phyloP scores from a whole-genome alignment of 345 rosid species.

The Eucalyptus victrix region DNA sequence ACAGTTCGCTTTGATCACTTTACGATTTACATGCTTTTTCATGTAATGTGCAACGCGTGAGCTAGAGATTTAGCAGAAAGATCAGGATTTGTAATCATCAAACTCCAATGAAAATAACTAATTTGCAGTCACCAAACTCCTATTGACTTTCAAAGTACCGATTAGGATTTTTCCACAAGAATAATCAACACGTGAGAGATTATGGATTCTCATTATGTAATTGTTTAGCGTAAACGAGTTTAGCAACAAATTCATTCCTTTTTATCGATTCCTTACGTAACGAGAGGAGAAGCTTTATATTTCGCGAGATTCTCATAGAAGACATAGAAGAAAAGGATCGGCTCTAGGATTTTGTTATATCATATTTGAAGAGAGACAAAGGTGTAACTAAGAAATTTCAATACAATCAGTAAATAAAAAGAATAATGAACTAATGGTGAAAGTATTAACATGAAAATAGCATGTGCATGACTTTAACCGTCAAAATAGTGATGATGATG shows the following conservation, averaged over 20 bases:
- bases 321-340: not conserved
- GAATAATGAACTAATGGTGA: not conserved
- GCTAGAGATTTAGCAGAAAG: not conserved
- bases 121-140: fast-evolving
- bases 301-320: not conserved
- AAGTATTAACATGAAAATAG: not conserved
- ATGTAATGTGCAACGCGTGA: not conserved
- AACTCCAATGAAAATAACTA: not conserved
- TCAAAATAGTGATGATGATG: not conserved
- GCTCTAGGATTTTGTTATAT: not conserved
- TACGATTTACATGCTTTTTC: not conserved
- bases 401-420: fast-evolving
- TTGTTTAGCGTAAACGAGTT: not conserved
- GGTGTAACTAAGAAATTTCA: not conserved
- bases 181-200: not conserved
- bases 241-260: not conserved
- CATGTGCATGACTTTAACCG: fast-evolving
- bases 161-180: not conserved
- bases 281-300: fast-evolving
- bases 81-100: not conserved
- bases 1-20: not conserved
- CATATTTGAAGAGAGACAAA: not conserved
- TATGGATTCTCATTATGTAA: not conserved
- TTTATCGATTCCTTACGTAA: not conserved
- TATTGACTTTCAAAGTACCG: not conserved